These are phyloP conservation scores for Turnera subulata DNA, from an alignment of 345 rosid genomes.

Conservation along the genomic window DNA sequence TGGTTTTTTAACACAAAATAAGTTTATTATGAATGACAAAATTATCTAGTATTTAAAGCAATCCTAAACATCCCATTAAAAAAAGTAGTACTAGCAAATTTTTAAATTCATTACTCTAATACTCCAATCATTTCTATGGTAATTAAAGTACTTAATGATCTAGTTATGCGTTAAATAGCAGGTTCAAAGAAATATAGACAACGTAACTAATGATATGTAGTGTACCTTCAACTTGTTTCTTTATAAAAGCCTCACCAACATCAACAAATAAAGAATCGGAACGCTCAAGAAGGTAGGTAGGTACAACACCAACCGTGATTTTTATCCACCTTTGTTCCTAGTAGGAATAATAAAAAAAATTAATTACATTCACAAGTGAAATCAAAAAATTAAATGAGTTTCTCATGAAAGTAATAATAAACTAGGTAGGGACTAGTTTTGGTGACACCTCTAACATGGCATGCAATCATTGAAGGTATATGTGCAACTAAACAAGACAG, in stretches of 20 bases:
- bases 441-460: neutral
- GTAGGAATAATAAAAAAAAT: constrained; percentile 11
- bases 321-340: constrained; percentile 90
- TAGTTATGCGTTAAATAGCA: neutral
- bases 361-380: constrained; percentile 2
- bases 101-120: neutral
- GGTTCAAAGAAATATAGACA: neutral
- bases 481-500: constrained; percentile 2
- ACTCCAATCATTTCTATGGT: neutral
- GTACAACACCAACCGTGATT: constrained; percentile 90
- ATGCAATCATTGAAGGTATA: constrained; percentile 5
- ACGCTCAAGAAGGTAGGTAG: constrained; percentile 89
- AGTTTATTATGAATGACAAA: too few species aligned
- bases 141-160: constrained; percentile 1
- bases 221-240: constrained; percentile 66
- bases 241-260: constrained; percentile 82
- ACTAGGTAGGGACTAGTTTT: neutral
- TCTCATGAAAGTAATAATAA: neutral
- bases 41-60: too few species aligned
- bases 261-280: constrained; percentile 80
- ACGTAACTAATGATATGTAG: neutral
- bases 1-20: too few species aligned
- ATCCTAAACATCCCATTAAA: too few species aligned
- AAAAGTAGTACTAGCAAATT: neutral
- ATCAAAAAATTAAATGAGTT: neutral